Evolutionary conservation across 805 yeast genomes (phyloP), one percentile per base, ranked within the genome.

Genomic region (Myxozyma vanderwaltii): DNA sequence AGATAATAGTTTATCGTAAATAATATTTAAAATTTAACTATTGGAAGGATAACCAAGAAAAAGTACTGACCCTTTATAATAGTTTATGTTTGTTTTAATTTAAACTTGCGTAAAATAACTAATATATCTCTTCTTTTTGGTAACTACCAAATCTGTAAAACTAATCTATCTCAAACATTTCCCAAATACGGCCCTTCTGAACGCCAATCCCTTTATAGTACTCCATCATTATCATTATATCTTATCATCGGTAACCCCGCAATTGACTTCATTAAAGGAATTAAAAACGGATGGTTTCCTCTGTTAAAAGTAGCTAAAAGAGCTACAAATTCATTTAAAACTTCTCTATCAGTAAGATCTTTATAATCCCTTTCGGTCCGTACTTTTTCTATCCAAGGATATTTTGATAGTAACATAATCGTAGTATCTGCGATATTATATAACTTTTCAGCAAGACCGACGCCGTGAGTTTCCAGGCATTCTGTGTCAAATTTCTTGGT

Each of bases 401-500:
- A 38, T 5, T 5, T 5, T 13, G 21, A 15, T 38, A 38, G 6
- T 8, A 50, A 4, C 35, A 21, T n/a, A 31, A 41, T 31, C 24
- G 33, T 33, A 19, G 44, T 50, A 26, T 17, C 24, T 40, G 55
- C 58, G 17, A 58, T 54, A 23, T 58, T 59, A 29, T 54, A 58
- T 5, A 55, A n/a, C 46, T 58, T 58, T 33, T 45, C 59, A 2
- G 29, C 53, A 47, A 54, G 21, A 2, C 55, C 59, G 24, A 58
- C 39, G 23, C 61, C 61, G 21, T 58, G 61, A 10, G 49, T 51
- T 29, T 58, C 61, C n/a, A 58, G 23, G 26, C 31, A 19, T 19
- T 48, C 50, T 27, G 54, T 46, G 7, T 46, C 17, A 41, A 55
- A 24, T 27, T 26, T 31, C 40, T 43, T 36, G 17, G 40, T 12